Conservation (phyloP, 139 green algal species). For the Dunaliella primolecta region DNA sequence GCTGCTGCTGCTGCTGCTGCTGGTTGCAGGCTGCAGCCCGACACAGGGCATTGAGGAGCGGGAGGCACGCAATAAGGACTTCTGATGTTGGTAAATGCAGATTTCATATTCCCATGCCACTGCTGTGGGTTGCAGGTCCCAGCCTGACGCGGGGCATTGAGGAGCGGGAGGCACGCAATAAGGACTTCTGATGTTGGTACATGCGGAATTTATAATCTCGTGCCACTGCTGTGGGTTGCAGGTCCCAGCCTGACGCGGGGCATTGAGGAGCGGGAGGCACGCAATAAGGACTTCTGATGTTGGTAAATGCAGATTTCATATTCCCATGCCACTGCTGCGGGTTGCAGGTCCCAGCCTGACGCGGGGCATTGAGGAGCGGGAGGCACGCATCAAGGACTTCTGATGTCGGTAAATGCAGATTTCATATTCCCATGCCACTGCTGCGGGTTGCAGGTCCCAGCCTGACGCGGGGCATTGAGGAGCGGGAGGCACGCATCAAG, state of each 20-base stretch:
- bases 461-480: constrained; percentile 42
- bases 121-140: constrained; percentile 23
- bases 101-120: too few species aligned
- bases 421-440: too few species aligned
- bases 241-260: constrained; percentile 29
- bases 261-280: constrained; percentile 46
- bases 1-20: too few species aligned
- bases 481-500: constrained; percentile 45
- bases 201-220: too few species aligned
- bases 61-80: constrained; percentile 43
- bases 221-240: too few species aligned
- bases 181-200: too few species aligned
- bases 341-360: constrained; percentile 29
- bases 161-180: constrained; percentile 43
- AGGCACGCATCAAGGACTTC: constrained; percentile 45
- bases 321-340: too few species aligned
- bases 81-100: too few species aligned
- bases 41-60: constrained; percentile 42
- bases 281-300: constrained; percentile 43
- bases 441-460: constrained; percentile 23
- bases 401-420: too few species aligned
- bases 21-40: constrained; percentile 25
- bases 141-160: constrained; percentile 39
- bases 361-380: constrained; percentile 41
- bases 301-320: too few species aligned